Conservation (phyloP, 257 asterid genomes). For the Solanum pinnatisectum region DNA sequence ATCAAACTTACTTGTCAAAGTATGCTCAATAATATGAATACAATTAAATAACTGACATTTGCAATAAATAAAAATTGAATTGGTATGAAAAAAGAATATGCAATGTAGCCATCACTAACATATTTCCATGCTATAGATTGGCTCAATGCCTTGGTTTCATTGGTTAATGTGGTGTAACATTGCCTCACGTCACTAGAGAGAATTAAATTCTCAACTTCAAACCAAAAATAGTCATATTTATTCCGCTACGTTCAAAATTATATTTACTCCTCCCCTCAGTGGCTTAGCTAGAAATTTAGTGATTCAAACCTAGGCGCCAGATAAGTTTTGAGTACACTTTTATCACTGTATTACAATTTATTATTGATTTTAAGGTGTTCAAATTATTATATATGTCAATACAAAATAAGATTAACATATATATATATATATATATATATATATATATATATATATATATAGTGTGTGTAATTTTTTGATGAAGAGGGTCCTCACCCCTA, state of each 20-base stretch:
- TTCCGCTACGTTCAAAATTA: background rate
- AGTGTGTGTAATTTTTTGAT: no score
- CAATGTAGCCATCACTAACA: background rate
- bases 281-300: no score
- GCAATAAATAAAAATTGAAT: background rate
- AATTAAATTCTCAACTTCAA: background rate
- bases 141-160: background rate
- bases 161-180: background rate
- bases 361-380: no score
- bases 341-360: no score
- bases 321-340: no score
- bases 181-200: background rate
- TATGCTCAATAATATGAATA: background rate
- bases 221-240: background rate
- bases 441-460: no score
- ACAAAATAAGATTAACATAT: no score
- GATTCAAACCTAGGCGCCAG: no score
- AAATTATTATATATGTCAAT: no score
- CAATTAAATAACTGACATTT: background rate
- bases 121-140: background rate
- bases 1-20: background rate
- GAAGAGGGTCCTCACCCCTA: no score
- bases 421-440: no score
- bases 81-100: background rate
- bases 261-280: rapidly evolving